A percentile compares a stretch with the other conserved stretches of the same genome.
Conservation (phyloP, 345 rosid species). For the Brassica cretica region DNA sequence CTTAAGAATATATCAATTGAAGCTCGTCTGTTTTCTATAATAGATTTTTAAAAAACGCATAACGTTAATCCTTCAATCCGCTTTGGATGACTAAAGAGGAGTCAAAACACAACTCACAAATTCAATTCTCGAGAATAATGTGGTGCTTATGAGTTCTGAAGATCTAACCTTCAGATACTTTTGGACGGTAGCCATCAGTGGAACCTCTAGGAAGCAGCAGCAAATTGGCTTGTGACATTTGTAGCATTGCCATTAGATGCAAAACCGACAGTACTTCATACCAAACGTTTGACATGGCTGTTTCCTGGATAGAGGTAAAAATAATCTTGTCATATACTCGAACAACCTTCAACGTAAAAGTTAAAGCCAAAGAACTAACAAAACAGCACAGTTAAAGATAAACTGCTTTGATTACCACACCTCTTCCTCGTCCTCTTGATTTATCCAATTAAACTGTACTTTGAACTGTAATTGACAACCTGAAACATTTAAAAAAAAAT, state of each 20-base stretch:
- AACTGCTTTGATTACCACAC: constrained; percentile 42
- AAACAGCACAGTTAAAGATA: constrained; percentile 11
- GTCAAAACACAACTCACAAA: neutral
- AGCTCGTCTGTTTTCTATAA: constrained; percentile 79
- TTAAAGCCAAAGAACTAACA: neutral
- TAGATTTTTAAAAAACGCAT: neutral
- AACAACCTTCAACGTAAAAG: constrained; percentile 7
- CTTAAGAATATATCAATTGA: constrained; percentile 84
- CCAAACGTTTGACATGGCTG: constrained; percentile 85
- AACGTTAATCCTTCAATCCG: neutral
- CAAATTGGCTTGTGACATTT: constrained; percentile 83
- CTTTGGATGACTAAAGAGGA: neutral
- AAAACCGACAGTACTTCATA: constrained; percentile 91
- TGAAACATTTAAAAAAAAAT: constrained; percentile 30
- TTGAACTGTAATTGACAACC: constrained; percentile 74
- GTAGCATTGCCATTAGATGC: constrained; percentile 96
- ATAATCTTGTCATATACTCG: constrained; percentile 17
- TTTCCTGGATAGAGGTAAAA: constrained; percentile 64
- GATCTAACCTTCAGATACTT: constrained; percentile 94
- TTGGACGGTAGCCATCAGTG: constrained; percentile 75
- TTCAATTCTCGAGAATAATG: neutral
- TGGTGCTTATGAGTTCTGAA: constrained; percentile 5
- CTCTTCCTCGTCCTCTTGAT: constrained; percentile 95
- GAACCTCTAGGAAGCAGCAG: constrained; percentile 91
- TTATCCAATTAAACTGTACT: constrained; percentile 83